Base-by-base conservation (phyloP, 352 stramenopile species). In the Pythium sp. region DNA sequence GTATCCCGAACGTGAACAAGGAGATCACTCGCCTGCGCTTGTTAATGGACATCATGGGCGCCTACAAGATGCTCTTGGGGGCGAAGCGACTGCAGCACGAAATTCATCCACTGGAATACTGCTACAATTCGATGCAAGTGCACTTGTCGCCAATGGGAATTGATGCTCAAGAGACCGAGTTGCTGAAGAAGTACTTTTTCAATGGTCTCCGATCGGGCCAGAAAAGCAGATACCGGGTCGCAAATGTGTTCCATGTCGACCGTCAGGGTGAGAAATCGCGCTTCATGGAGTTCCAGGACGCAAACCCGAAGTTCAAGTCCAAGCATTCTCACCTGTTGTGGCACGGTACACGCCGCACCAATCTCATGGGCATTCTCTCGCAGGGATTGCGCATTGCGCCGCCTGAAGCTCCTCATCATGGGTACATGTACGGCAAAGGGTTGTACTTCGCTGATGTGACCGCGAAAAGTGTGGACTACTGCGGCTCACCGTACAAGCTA, bases 351-450 rank as follows among this genome's bases (percentile, higher is more conserved):
- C 84, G 76, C 7, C 81, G 86, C n/a, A 89, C 84, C 2, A 97
- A 96, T 41, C 62, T 95, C 26, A 91, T 93, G 80, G 89, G 90
- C 0, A 95, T 97, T 67, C 61, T 97, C 7, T 90, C 81, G 0
- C 86, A 94, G 30, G 90, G 90, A 1, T 74, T 97, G 7, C 85
- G 87, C n/a, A 92, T 97, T 15, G 90, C 90, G 24, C 90, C 90
- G 6, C 85, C 89, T 0, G 90, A 97, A 62, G 89, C 87, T 22
- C 87, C 87, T n/a, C 77, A 85, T 32, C 84, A 90, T 26, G 90
- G 90, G 1, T 94, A 92, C 69, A 75, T 82, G 41, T 96, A 94
- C 57, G 90, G 89, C 55, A 96, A 95, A 54, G 90, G 90, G 0
- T 36, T 97, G 32, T 97, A 97, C 61, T 96, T 95, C 58, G 87